Evolutionary conservation across 306 rosid species (phyloP).

Genomic region (Trifolium pratense): DNA sequence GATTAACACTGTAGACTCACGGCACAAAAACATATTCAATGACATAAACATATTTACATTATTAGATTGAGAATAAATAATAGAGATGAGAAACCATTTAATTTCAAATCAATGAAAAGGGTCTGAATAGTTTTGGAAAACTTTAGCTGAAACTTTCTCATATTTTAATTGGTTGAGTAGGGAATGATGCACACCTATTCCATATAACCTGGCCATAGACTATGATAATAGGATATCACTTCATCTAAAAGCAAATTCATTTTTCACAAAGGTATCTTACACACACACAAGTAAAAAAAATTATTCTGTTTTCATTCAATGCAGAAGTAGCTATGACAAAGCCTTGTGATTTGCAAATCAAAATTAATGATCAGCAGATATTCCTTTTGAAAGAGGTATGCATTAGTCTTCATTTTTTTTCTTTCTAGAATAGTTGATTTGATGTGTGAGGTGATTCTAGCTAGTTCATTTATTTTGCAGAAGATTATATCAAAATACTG

Average conservation of each 20-base stretch:
- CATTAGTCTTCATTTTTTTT: too few relatives aligned
- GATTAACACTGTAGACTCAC: slow-evolving; percentile 49
- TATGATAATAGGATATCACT: neutral
- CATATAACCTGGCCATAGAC: neutral
- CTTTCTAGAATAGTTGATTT: too few relatives aligned
- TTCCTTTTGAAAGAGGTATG: slow-evolving; percentile 71
- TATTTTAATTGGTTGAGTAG: neutral
- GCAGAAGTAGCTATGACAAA: slow-evolving; percentile 61
- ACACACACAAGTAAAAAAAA: slow-evolving; percentile 14
- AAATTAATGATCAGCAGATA: slow-evolving; percentile 62
- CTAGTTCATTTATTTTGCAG: slow-evolving; percentile 53
- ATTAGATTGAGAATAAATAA: slow-evolving; percentile 13
- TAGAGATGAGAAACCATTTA: slow-evolving; percentile 27
- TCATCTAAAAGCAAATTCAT: slow-evolving; percentile 32
- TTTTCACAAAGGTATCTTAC: neutral
- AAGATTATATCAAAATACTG: slow-evolving; percentile 57
- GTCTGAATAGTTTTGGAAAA: slow-evolving; percentile 1
- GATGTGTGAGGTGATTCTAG: slow-evolving; percentile 23
- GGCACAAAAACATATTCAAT: slow-evolving; percentile 37
- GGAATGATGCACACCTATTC: too few relatives aligned
- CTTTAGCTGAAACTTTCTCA: slow-evolving; percentile 23
- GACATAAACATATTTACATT: slow-evolving; percentile 34
- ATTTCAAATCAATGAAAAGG: slow-evolving; percentile 9
- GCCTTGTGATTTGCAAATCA: slow-evolving; percentile 62
- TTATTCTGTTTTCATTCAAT: slow-evolving; percentile 32